phyloP scores from a whole-genome alignment of 164 flowering plant species.

The Annona squamosa region DNA sequence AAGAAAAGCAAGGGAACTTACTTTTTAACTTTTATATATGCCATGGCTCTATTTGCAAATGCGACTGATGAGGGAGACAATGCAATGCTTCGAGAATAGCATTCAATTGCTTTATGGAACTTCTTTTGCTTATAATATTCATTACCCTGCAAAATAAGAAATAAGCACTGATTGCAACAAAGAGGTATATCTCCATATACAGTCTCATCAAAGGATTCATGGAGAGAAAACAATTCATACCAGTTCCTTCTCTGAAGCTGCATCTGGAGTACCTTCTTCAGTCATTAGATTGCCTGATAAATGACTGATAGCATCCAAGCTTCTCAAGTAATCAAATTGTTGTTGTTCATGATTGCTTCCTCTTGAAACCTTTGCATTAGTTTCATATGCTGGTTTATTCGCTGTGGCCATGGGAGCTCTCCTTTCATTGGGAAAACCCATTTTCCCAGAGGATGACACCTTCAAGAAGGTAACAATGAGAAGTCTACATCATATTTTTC shows the following conservation, averaged over 20 bases:
- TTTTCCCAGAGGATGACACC: conserved; percentile 23
- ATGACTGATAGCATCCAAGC: conserved; percentile 29
- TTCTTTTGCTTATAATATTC: conserved; percentile 92
- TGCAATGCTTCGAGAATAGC: conserved; percentile 96
- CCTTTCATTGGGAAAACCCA: conserved; percentile 13
- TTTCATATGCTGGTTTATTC: neutral
- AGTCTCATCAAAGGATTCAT: neutral
- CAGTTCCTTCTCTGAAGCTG: conserved; percentile 88
- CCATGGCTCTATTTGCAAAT: conserved; percentile 96
- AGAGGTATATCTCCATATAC: neutral
- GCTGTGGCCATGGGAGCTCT: conserved; percentile 15
- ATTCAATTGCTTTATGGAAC: conserved; percentile 78
- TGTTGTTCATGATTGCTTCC: conserved; percentile 12
- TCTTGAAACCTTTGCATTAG: neutral
- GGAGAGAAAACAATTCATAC: conserved; percentile 25
- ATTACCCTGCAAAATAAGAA: conserved; percentile 54
- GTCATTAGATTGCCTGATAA: conserved; percentile 33
- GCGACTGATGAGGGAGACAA: conserved; percentile 88
- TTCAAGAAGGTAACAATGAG: neutral
- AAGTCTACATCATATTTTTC: neutral
- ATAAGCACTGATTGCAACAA: conserved; percentile 1
- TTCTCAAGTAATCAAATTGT: conserved; percentile 26
- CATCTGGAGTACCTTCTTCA: conserved; percentile 59
- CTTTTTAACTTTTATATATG: conserved; percentile 78
- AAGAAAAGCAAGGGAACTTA: conserved; percentile 15